Conservation (phyloP, 2,329 filamentous ascomycete species). For the Geosmithia flava region DNA sequence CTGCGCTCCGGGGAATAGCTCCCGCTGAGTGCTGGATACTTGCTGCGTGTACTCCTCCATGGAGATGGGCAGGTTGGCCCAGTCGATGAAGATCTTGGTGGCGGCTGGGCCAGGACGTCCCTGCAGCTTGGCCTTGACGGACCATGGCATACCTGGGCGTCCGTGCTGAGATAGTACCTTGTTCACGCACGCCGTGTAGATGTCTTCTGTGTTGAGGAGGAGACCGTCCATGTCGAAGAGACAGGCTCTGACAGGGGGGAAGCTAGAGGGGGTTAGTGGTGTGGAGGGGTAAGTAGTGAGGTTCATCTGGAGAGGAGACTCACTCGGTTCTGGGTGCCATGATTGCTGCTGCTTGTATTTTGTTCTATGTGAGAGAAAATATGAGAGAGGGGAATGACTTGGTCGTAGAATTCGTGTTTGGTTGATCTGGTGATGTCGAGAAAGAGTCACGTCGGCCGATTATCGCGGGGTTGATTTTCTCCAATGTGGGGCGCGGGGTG, state of each 20-base stretch:
- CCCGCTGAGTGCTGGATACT: slow-evolving; percentile 50
- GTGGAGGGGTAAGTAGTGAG: not conserved
- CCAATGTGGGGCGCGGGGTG: too few relatives aligned
- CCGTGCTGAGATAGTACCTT: slow-evolving; percentile 64
- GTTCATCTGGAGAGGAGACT: slow-evolving; percentile 8
- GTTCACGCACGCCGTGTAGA: slow-evolving; percentile 78
- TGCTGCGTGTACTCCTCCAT: slow-evolving; percentile 51
- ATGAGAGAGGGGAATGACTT: too few relatives aligned
- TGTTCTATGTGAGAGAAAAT: not conserved
- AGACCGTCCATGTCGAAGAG: slow-evolving; percentile 99
- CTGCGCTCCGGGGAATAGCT: slow-evolving; percentile 62
- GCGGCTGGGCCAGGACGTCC: slow-evolving; percentile 42
- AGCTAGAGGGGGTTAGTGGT: slow-evolving; percentile 28
- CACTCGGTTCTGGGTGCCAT: slow-evolving; percentile 35
- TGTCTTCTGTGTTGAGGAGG: slow-evolving; percentile 83
- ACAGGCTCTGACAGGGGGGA: slow-evolving; percentile 75
- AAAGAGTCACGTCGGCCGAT: too few relatives aligned
- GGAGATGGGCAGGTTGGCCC: slow-evolving; percentile 75
- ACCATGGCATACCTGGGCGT: slow-evolving; percentile 73
- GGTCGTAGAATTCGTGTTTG: too few relatives aligned
- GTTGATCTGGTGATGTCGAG: too few relatives aligned
- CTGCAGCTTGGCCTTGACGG: slow-evolving; percentile 77
- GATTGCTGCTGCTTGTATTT: too few relatives aligned
- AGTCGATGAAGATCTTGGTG: slow-evolving; percentile 51
- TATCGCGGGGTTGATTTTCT: too few relatives aligned